phyloP scores from a whole-genome alignment of 2,329 filamentous ascomycete species.

The Tolypocladium inflatum region DNA sequence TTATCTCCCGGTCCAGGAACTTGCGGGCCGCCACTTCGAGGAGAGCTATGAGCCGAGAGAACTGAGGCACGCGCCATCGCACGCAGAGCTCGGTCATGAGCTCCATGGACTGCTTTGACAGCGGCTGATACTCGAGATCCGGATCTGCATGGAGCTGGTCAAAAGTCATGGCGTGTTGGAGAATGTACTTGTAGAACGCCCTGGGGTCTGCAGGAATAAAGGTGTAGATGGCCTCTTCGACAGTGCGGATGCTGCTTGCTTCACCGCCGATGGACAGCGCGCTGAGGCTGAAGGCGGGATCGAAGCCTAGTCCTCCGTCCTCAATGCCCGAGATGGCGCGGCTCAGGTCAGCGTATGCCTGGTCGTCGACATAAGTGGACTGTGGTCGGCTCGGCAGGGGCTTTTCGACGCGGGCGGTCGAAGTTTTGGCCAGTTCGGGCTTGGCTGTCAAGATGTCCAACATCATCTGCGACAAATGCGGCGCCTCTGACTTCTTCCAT shows the following conservation, averaged over 20 bases:
- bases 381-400: slow-evolving; percentile 41
- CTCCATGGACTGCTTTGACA: slow-evolving; percentile 74
- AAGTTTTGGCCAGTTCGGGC: slow-evolving; percentile 73
- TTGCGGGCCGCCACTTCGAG: slow-evolving; percentile 79
- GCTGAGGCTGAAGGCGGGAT: slow-evolving; percentile 60
- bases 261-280: slow-evolving; percentile 54
- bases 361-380: slow-evolving; percentile 37
- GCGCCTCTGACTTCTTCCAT: slow-evolving; percentile 86
- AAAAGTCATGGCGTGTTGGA: slow-evolving; percentile 65
- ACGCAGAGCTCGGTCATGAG: slow-evolving; percentile 76
- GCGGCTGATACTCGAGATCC: slow-evolving; percentile 36
- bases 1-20: slow-evolving; percentile 74
- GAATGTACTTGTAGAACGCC: slow-evolving; percentile 71
- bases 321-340: slow-evolving; percentile 40
- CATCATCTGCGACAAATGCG: slow-evolving; percentile 88
- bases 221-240: slow-evolving; percentile 64
- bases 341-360: slow-evolving; percentile 42
- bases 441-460: slow-evolving; percentile 79
- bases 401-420: slow-evolving; percentile 49
- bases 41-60: slow-evolving; percentile 69
- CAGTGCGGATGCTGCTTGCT: slow-evolving; percentile 37
- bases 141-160: slow-evolving; percentile 49
- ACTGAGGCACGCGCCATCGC: slow-evolving; percentile 82
- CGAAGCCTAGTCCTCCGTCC: slow-evolving; percentile 36
- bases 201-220: slow-evolving; percentile 84